These are phyloP conservation scores for Solanum sitiens DNA, from an alignment of 257 asterid genomes.

Conservation along the genomic window DNA sequence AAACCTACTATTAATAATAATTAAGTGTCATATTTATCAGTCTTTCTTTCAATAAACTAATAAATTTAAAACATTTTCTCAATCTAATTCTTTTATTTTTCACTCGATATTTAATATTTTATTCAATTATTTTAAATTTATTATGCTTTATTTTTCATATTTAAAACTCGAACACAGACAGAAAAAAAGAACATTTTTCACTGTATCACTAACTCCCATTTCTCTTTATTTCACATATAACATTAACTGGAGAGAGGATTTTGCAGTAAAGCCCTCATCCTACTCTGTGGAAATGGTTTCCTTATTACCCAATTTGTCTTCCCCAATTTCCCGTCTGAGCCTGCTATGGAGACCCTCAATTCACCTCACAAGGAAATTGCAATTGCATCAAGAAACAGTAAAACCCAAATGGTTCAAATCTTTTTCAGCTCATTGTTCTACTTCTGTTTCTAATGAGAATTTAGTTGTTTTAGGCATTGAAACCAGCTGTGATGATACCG, in stretches of 20 bases:
- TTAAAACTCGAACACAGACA: no score
- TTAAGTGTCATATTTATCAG: neutral
- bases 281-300: conserved; percentile 25
- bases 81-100: no score
- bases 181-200: no score
- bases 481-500: conserved; percentile 96
- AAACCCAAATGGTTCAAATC: conserved; percentile 3
- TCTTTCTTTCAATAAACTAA: neutral
- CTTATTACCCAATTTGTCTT: conserved; percentile 16
- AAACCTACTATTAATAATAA: no score
- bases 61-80: neutral
- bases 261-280: neutral
- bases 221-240: no score
- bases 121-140: no score
- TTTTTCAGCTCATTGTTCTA: conserved; percentile 8
- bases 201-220: no score
- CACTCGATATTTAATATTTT: no score
- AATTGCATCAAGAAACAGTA: neutral
- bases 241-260: no score
- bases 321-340: conserved; percentile 36
- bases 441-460: conserved; percentile 17
- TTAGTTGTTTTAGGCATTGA: conserved; percentile 78
- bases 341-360: conserved; percentile 24
- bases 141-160: no score
- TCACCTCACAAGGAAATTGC: conserved; percentile 9